Base-by-base conservation (phyloP, 805 yeast genomes). In the Phaffomyces antillensis region DNA sequence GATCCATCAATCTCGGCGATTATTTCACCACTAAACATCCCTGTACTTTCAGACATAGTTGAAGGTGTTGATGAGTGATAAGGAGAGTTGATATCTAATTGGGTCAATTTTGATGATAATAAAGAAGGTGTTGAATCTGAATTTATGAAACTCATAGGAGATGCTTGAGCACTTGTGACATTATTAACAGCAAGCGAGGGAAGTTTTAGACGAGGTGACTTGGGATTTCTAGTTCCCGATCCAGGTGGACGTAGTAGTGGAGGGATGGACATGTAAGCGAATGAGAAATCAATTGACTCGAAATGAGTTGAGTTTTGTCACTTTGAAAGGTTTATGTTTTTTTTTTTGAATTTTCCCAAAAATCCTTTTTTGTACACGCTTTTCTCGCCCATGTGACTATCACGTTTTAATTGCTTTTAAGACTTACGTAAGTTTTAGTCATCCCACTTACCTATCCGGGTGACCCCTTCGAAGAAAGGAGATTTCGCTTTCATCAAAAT, bases 241-340 rank as follows among this genome's bases (percentile, higher is more conserved):
- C 72, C 73, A 0, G 79, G 78, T 4, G 75, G 76, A 20, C 70
- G 63, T 17, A 66, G 52, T 28, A 65, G 49, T 30, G 70, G 71
- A 5, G 72, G 71, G 0, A 65, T 63, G 5, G 66, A 58, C 71
- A 66, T 65, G 17, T 32, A 32, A 32, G 17, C 12, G 12, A 16
- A 10, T 11, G 18, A 32, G 17, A 32, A n/a, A 8, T 32, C 18
- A 32, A 8, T 16, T 10, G 16, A 32, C 35, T 16, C 35, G 18
- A 32, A 30, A 30, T 30, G 13, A 13, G 13, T 30, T 30, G 15
- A 30, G 13, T 15, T 30, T n/a, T n/a, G 33, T 20, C 23, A 20
- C 23, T 20, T 20, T 28, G 30, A 26, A 11, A 12, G 32, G n/a
- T 30, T 20, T 5, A 20, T 20, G 1, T 20, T 20, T 20, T 20